Conservation (phyloP, 495 filamentous ascomycete genomes). For the Aspergillus ellipticus region DNA sequence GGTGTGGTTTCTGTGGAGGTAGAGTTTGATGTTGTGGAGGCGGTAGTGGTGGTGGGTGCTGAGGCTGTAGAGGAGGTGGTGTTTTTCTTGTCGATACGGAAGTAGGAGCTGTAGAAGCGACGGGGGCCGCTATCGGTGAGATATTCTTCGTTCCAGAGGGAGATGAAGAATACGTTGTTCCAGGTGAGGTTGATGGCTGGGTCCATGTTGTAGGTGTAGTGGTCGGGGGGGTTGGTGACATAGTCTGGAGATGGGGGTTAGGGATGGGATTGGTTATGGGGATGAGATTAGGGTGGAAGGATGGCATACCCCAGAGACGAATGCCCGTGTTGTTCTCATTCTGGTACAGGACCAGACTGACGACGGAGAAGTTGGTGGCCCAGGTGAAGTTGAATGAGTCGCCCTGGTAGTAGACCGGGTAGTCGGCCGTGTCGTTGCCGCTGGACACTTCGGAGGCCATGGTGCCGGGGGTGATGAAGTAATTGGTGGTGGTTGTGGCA, state of each 20-base stretch:
- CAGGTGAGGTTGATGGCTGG: constrained; percentile 10
- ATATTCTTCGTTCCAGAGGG: constrained; percentile 14
- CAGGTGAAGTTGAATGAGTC: background rate
- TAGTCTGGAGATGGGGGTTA: background rate
- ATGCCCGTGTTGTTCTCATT: constrained; percentile 11
- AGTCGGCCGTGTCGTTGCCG: constrained; percentile 9
- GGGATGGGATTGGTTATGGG: background rate
- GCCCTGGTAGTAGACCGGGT: constrained; percentile 7
- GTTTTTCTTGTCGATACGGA: constrained; percentile 7
- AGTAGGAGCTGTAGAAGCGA: constrained; percentile 11
- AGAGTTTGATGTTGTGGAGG: too few species aligned
- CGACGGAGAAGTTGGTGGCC: constrained; percentile 8
- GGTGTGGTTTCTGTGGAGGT: too few species aligned
- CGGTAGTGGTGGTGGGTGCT: constrained; percentile 1
- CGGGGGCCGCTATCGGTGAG: constrained; percentile 1
- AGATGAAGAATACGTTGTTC: constrained; percentile 17
- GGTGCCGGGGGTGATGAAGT: constrained; percentile 11
- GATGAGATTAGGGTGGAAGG: background rate
- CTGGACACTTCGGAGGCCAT: constrained; percentile 7
- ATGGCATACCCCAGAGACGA: constrained; percentile 1
- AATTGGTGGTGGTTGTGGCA: constrained; percentile 6
- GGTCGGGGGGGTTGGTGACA: constrained; percentile 5
- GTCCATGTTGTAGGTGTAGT: constrained; percentile 10
- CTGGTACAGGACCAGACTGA: constrained; percentile 12
- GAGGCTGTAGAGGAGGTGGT: constrained; percentile 5